Percentiles rank a stretch among this genome's conserved stretches.
phyloP scores from a whole-genome alignment of 2,329 filamentous ascomycete genomes.

The Leptographium radiaticola region DNA sequence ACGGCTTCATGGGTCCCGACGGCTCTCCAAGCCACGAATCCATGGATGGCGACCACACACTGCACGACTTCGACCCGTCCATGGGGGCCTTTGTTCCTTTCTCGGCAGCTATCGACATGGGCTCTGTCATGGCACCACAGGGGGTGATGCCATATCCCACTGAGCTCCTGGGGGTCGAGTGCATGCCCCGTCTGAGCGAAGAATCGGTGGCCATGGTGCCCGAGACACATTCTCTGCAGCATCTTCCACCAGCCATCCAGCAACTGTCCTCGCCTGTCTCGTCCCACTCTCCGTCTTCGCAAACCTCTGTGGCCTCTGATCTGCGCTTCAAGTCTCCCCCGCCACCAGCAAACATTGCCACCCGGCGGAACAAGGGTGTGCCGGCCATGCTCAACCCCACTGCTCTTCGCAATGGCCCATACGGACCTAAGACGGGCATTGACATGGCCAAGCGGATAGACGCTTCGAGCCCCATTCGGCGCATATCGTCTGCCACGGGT shows the following conservation, averaged over 20 bases:
- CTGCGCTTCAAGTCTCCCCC: slow-evolving; percentile 34
- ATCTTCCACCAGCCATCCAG: slow-evolving; percentile 2
- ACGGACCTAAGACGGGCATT: slow-evolving; percentile 31
- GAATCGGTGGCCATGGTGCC: slow-evolving; percentile 4
- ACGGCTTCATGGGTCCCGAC: slow-evolving; percentile 4
- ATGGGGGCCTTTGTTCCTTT: slow-evolving; percentile 3
- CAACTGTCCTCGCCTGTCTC: slow-evolving; percentile 20
- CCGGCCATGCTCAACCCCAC: slow-evolving; percentile 34
- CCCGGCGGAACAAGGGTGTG: slow-evolving; percentile 35
- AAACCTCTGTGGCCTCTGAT: slow-evolving; percentile 18
- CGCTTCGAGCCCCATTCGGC: slow-evolving; percentile 34
- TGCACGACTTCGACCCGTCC: slow-evolving; percentile 4
- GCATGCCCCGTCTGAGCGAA: slow-evolving; percentile 1
- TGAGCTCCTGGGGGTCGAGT: slow-evolving; percentile 6
- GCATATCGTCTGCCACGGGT: slow-evolving; percentile 39
- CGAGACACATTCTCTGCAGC: slow-evolving; percentile 2
- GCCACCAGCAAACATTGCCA: slow-evolving; percentile 38
- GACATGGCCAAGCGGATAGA: slow-evolving; percentile 34
- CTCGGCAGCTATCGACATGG: slow-evolving; percentile 6
- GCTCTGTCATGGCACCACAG: slow-evolving; percentile 4
- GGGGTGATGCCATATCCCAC: slow-evolving; percentile 8
- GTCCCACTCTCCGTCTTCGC: slow-evolving; percentile 15
- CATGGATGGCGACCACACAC: background rate
- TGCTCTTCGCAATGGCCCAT: slow-evolving; percentile 30
- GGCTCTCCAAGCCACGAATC: background rate